phyloP scores from a whole-genome alignment of 257 asterid species.

The Nyctanthes arbortristis region DNA sequence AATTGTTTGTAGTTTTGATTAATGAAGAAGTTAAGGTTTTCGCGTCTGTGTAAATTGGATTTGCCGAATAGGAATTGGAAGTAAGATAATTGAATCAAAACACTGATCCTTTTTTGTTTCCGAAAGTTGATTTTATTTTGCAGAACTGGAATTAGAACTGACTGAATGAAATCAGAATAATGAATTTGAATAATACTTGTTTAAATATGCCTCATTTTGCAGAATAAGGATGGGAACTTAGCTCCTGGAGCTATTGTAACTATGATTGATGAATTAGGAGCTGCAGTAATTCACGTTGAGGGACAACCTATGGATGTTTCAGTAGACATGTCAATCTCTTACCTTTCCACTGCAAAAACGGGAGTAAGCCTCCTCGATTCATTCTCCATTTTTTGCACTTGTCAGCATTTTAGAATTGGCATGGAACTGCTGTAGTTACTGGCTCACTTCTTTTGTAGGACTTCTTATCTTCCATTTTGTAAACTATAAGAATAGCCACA shows the following conservation, averaged over 20 bases:
- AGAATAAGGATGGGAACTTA: conserved; percentile 66
- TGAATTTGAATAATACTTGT: neutral
- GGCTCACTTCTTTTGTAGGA: neutral
- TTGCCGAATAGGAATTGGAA: neutral
- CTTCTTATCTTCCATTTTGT: neutral
- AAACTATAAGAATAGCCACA: neutral
- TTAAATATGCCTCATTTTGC: neutral
- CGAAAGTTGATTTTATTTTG: neutral
- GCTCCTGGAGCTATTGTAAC: conserved; percentile 64
- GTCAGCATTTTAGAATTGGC: neutral
- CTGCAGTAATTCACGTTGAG: conserved; percentile 53
- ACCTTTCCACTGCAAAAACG: conserved; percentile 58
- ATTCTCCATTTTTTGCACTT: neutral
- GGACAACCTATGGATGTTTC: conserved; percentile 64
- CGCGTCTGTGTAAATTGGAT: neutral
- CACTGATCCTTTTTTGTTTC: neutral
- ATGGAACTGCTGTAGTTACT: neutral
- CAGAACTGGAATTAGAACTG: neutral
- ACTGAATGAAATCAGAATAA: neutral
- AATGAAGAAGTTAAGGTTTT: neutral
- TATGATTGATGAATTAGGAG: conserved; percentile 68
- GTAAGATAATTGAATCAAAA: neutral
- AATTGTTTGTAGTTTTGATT: neutral
- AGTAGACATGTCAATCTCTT: conserved; percentile 72
- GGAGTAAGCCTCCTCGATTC: conserved; percentile 42